Conservation (phyloP, 1,284 basidiomycete species). For the Ceratobasidium sp. region DNA sequence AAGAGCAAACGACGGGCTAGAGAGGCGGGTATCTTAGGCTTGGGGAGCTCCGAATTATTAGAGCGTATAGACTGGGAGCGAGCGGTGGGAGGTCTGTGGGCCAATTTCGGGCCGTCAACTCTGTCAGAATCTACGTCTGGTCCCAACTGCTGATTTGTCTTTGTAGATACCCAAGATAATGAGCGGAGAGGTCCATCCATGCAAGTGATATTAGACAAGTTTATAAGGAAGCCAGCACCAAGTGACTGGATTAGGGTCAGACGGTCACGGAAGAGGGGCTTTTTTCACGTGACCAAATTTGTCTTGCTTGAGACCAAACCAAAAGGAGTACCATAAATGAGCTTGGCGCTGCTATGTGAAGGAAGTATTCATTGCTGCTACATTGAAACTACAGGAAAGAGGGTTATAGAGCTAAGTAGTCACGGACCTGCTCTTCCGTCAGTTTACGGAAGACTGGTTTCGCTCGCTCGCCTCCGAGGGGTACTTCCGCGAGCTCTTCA, state of each 20-base stretch:
- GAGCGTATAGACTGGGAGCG: constrained; percentile 45
- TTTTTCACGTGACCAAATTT: constrained; percentile 21
- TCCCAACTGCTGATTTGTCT: constrained; percentile 19
- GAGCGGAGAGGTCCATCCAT: constrained; percentile 44
- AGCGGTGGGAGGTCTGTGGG: constrained; percentile 29
- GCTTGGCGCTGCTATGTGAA: not conserved
- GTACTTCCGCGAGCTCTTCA: constrained; percentile 67
- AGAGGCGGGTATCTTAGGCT: constrained; percentile 55
- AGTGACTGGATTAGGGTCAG: not conserved
- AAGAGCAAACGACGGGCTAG: constrained; percentile 78
- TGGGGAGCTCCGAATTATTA: constrained; percentile 36
- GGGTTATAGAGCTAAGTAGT: constrained; percentile 84
- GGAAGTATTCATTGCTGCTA: constrained; percentile 22
- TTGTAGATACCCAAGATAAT: constrained; percentile 43
- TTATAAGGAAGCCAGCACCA: not conserved
- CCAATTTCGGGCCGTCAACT: constrained; percentile 9
- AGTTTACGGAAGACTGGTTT: constrained; percentile 93
- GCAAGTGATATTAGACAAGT: constrained; percentile 16
- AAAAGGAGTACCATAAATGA: not conserved
- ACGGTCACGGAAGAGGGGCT: not conserved
- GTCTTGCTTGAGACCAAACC: not conserved
- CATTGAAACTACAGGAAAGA: constrained; percentile 5
- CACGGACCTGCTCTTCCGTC: constrained; percentile 92
- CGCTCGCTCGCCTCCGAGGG: constrained; percentile 72
- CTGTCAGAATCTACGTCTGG: constrained; percentile 26